Percentiles rank a stretch among this genome's conserved stretches.
phyloP scores from a whole-genome alignment of 1,139 yeast species.

The Trichomonascaceae sp. region DNA sequence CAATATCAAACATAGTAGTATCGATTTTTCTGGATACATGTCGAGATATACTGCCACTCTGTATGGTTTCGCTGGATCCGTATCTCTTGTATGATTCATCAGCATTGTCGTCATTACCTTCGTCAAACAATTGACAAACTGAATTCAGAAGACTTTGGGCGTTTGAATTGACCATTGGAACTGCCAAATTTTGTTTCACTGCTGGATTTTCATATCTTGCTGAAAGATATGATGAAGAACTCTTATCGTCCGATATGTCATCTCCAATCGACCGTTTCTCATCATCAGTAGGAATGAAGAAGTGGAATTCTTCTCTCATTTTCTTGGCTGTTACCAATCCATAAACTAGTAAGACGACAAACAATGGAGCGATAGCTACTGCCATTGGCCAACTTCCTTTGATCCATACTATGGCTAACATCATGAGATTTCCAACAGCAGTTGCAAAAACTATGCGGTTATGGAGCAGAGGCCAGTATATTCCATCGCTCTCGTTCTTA shows the following conservation, averaged over 20 bases:
- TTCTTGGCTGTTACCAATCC: conserved; percentile 23
- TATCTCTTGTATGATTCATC: conserved; percentile 7
- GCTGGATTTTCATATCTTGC: conserved; percentile 33
- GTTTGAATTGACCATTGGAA: conserved; percentile 33
- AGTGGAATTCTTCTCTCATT: conserved; percentile 28
- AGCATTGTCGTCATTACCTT: conserved; percentile 7
- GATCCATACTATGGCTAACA: conserved; percentile 36
- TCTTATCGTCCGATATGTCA: conserved; percentile 5
- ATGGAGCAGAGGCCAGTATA: conserved; percentile 35
- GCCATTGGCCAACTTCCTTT: conserved; percentile 35
- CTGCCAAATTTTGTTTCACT: conserved; percentile 24
- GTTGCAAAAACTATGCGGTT: conserved; percentile 33
- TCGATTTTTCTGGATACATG: neutral
- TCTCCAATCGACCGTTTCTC: conserved; percentile 22
- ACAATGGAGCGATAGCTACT: conserved; percentile 31
- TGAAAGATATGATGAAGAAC: conserved; percentile 13
- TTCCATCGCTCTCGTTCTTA: conserved; percentile 37
- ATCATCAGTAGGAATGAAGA: conserved; percentile 26
- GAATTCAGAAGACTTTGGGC: conserved; percentile 25
- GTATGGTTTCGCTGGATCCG: conserved; percentile 6
- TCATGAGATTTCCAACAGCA: conserved; percentile 33
- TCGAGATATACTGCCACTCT: neutral
- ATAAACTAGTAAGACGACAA: conserved; percentile 27
- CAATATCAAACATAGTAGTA: conserved; percentile 24
- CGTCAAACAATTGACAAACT: conserved; percentile 15